phyloP scores from a whole-genome alignment of 345 rosid species.

The Populus deltoides region DNA sequence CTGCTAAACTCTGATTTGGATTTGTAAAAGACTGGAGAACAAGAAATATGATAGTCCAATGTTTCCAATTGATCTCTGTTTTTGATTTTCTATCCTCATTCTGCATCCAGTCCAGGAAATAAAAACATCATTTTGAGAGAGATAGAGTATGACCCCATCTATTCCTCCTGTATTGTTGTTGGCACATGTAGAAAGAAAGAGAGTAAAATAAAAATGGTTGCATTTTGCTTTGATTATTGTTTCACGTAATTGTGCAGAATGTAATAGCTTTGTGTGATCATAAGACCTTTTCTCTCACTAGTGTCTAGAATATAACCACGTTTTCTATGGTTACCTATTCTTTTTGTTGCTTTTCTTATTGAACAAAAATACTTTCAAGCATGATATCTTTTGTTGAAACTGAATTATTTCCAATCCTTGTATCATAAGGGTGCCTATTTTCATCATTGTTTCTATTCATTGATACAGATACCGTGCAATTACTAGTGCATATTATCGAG shows the following conservation, averaged over 20 bases:
- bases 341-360: neutral
- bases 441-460: neutral
- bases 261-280: neutral
- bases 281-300: neutral
- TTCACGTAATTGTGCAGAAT: too few relatives aligned
- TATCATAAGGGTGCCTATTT: neutral
- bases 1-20: neutral
- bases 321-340: neutral
- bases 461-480: slow-evolving; percentile 24
- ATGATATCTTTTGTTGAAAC: neutral
- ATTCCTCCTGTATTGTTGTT: neutral
- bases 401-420: neutral
- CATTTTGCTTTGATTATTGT: neutral
- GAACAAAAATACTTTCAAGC: too few relatives aligned
- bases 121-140: neutral
- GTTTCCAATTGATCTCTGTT: neutral
- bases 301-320: neutral
- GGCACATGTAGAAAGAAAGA: neutral
- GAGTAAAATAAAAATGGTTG: neutral
- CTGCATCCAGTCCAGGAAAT: neutral
- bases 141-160: neutral
- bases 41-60: neutral
- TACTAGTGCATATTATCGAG: slow-evolving; percentile 28
- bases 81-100: neutral
- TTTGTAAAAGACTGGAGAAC: neutral